Base-by-base conservation (phyloP, 139 green algal genomes). In the Astrephomene gubernaculifera region DNA sequence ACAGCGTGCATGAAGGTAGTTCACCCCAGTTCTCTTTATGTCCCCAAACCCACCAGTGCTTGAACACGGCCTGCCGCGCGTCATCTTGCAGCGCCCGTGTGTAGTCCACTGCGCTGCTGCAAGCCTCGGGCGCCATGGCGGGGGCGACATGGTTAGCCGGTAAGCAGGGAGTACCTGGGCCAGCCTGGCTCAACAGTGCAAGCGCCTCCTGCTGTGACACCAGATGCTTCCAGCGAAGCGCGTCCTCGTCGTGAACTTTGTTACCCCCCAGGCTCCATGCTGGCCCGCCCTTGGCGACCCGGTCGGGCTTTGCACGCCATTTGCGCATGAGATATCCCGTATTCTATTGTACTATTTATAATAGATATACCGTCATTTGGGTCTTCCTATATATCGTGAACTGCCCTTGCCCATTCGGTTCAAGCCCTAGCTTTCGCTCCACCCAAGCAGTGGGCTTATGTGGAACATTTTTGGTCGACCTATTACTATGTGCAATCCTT, bases 201-300 rank as follows among this genome's bases (percentile, higher is more conserved):
- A 84, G 24, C 5, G 78, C 78, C 4, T 74, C 78, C 9, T 64
- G 27, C 33, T 84, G 41, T 7, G 39, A 49, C 1, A 83, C 64
- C 60, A 45, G 45, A 2, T 24, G 29, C 2, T 33, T 29, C 76
- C 76, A 83, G 7, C 76, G 76, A 1, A 45, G 29, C 4, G 71
- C 75, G 31, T 82, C 75, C 57, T 71, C 75, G 25, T 82, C 75
- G 25, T 82, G 54, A 19, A 82, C 38, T 38, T 82, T 54, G 61
- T 54, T 81, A 22, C 7, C n/a, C 31, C 24, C 43, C 35, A 35
- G 8, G 24, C 31, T 29, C n/a, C 29, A 25, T 57, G 12, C 39
- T 27, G 43, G 70, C 44, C 41, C 41, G 22, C 6, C 31, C 71
- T 80, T 80, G 31, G 67, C 71, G 49, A 80, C 45, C 27, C 71